phyloP scores from a whole-genome alignment of 208 protist species.

The Crithidia sp. region DNA sequence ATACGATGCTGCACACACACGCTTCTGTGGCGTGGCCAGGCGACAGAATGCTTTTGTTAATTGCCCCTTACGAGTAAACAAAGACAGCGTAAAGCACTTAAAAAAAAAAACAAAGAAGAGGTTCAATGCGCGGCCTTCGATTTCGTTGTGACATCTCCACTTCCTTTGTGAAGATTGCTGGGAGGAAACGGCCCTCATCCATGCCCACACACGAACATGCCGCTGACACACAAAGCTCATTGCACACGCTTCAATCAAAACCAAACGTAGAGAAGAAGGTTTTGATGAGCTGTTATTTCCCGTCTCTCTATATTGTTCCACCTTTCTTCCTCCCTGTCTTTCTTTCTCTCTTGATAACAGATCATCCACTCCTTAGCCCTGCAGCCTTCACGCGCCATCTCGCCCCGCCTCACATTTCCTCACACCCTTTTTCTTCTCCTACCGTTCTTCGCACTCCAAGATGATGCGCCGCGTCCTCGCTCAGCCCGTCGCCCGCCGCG shows the following conservation, averaged over 20 bases:
- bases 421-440: neutral
- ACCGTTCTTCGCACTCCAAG: slow-evolving; percentile 15
- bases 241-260: neutral
- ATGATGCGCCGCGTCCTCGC: slow-evolving; percentile 88
- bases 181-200: neutral
- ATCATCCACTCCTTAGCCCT: neutral
- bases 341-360: neutral
- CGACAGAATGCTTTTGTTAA: neutral
- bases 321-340: slow-evolving; percentile 2
- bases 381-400: neutral
- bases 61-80: neutral
- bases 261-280: neutral
- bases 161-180: neutral
- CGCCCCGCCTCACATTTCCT: neutral
- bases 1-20: neutral
- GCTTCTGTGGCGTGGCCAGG: neutral
- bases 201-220: too few relatives aligned
- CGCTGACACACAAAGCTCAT: too few relatives aligned
- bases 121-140: neutral
- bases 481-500: slow-evolving; percentile 63
- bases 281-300: too few relatives aligned
- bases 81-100: neutral
- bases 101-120: neutral
- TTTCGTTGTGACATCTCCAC: neutral
- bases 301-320: neutral